A percentile compares a stretch with the other conserved stretches of the same genome.
Evolutionary conservation across 2,329 filamentous ascomycete species (phyloP).

Genomic region (Aspergillus ochraceus): DNA sequence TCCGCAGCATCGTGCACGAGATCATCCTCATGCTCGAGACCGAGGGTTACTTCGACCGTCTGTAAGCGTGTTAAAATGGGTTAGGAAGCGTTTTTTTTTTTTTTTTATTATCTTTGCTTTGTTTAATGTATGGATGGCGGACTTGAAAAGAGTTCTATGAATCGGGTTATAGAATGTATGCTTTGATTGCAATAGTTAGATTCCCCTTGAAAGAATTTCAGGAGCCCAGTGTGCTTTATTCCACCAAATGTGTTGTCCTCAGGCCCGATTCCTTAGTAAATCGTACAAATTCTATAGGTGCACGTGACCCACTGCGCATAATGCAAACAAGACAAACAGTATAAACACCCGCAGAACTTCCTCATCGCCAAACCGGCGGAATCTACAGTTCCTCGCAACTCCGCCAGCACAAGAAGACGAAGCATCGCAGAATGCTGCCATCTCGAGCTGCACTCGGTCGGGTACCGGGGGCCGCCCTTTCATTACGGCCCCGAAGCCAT

Average conservation of each 20-base stretch:
- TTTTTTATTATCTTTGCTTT: constrained; percentile 11
- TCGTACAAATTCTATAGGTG: not conserved
- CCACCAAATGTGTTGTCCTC: not conserved
- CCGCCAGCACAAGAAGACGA: constrained; percentile 1
- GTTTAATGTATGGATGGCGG: constrained; percentile 6
- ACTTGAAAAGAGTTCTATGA: constrained; percentile 5
- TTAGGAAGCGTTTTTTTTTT: constrained; percentile 15
- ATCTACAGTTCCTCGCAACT: not conserved
- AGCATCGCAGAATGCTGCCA: constrained; percentile 30
- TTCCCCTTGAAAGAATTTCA: constrained; percentile 10
- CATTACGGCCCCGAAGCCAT: constrained; percentile 36
- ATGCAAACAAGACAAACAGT: constrained; percentile 24
- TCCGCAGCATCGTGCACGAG: constrained; percentile 93
- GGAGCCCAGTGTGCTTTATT: not conserved
- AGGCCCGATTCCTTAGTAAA: too few relatives aligned
- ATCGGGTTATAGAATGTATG: constrained; percentile 21
- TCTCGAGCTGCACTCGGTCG: constrained; percentile 38
- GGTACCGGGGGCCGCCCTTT: constrained; percentile 41
- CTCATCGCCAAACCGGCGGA: too few relatives aligned
- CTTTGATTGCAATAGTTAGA: constrained; percentile 22
- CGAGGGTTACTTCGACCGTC: constrained; percentile 77
- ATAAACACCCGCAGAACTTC: not conserved
- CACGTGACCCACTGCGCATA: not conserved
- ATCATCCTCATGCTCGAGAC: constrained; percentile 92
- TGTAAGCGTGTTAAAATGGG: constrained; percentile 13